Evolutionary conservation across 805 yeast species (phyloP), one percentile per base, ranked within the genome.

Genomic region (Pichia thaimueangensis): DNA sequence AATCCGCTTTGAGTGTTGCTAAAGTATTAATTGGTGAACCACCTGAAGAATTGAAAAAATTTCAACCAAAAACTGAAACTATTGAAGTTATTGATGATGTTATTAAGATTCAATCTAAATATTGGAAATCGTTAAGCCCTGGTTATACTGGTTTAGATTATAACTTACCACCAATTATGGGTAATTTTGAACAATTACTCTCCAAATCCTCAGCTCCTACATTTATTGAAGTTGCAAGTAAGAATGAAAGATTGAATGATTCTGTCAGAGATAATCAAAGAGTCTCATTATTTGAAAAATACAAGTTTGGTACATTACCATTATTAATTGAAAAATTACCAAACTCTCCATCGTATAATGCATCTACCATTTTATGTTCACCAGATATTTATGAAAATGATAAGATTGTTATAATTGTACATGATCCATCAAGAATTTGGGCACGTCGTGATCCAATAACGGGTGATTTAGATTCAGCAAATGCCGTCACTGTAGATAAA

Each of bases 391-490:
- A 77, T 58, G 73, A 75, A 11, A 65, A 80, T 30, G 73, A 76
- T n/a, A 76, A 82, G 6, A 62, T 89, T 6, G 65, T 88, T 9
- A 66, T 91, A 8, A 59, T 86, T 6, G 77, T 89, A 16, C 97
- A 89, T 61, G 97, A 89, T 55, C 86, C 97, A 3, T 86, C 96
- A 6, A 89, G 87, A 45, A 73, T 93, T 6, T 88, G 96, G 95
- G 95, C 94, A 2, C 78, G 81, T 50, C 67, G 81, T 30, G 88
- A 87, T 58, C 86, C 95, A 0, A 62, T 80, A 5, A 77, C 84
- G 9, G 97, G 97, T 7, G 70, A 75, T 38, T 74, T 91, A 29
- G 86, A 86, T 49, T 70, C 88, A 13, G 72, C 76, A 35, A 74
- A 83, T 1, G 79, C 95, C 2, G 74, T 85, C 3, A 74, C 87